phyloP scores from a whole-genome alignment of 805 yeast genomes.

The Maudiozyma bulderi region DNA sequence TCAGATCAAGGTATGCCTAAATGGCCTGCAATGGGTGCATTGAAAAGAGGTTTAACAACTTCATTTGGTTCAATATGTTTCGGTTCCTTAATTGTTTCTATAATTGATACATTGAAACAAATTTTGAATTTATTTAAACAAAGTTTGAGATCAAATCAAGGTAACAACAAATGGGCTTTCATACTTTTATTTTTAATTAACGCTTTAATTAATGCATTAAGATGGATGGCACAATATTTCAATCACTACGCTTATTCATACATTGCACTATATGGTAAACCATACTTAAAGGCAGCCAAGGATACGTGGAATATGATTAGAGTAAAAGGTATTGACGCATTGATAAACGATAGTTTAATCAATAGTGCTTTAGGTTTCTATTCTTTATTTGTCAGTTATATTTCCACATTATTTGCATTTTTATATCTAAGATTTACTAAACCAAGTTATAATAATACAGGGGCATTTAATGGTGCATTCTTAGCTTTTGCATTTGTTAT shows the following conservation, averaged over 20 bases:
- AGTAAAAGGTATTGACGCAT: constrained; percentile 73
- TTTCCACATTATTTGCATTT: constrained; percentile 52
- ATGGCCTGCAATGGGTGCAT: constrained; percentile 73
- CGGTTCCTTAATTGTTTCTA: constrained; percentile 65
- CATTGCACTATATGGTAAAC: constrained; percentile 77
- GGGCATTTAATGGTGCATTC: constrained; percentile 59
- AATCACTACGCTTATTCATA: constrained; percentile 86
- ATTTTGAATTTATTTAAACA: constrained; percentile 43
- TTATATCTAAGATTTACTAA: constrained; percentile 57
- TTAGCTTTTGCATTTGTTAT: constrained; percentile 67
- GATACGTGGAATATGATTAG: constrained; percentile 74
- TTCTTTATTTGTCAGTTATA: constrained; percentile 59
- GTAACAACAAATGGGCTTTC: constrained; percentile 42
- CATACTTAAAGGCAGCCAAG: constrained; percentile 64
- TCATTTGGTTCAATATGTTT: constrained; percentile 87
- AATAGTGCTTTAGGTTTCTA: constrained; percentile 73
- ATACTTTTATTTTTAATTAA: constrained; percentile 46
- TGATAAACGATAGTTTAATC: constrained; percentile 76
- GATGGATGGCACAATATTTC: constrained; percentile 77
- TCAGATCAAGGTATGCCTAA: constrained; percentile 72
- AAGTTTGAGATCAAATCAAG: constrained; percentile 30
- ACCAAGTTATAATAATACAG: constrained; percentile 53
- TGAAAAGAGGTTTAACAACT: constrained; percentile 69
- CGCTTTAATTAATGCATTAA: constrained; percentile 51
- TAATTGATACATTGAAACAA: constrained; percentile 59